Evolutionary conservation across 1,139 yeast species (phyloP), one percentile per base, ranked within the genome.

Genomic region (Petasospora rhodanensis): DNA sequence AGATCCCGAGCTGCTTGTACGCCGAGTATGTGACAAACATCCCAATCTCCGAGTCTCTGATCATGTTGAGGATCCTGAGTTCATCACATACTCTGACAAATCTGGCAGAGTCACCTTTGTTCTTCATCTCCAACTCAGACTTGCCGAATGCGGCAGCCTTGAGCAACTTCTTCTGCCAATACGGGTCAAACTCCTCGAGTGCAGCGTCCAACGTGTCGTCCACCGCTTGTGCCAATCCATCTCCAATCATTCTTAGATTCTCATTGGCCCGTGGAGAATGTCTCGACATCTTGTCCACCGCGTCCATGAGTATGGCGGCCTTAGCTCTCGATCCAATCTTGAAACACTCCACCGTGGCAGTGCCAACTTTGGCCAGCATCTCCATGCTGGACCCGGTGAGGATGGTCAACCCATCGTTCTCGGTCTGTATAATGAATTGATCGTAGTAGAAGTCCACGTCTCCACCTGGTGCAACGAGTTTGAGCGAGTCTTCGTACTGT

Each of bases 131-230:
- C 18, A 44, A 28, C 14, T 40, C 46, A 0, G 85, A 69, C 53
- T 89, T 91, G 1, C 96, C 98, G 59, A 89, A 85, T 0, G 86
- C 68, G 0, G 91, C 96, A 1, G 96, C 95, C 40, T 76, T 70
- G 21, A 91, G 59, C 5, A 91, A 63, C 35, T 73, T 74, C 53
- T 87, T 87, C 49, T 91, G 98, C 81, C 91, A 74, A 32, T 66
- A 63, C 0, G 82, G 71, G 40, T 79, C 83, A 48, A 84, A 76
- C 49, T 89, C 97, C 33, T 79, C 79, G 7, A 78, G 59, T 1
- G 96, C 83, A 0, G 93, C 94, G 4, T 70, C 62, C 9, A 89
- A 68, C 52, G 96, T 85, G 17, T 72, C 73, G 22, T 70, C 68
- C 2, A 89, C 79, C 1, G 96, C 96, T 8, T 60, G 61, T 0